phyloP scores from a whole-genome alignment of 2,329 filamentous ascomycete genomes.

The Phoma sp. region DNA sequence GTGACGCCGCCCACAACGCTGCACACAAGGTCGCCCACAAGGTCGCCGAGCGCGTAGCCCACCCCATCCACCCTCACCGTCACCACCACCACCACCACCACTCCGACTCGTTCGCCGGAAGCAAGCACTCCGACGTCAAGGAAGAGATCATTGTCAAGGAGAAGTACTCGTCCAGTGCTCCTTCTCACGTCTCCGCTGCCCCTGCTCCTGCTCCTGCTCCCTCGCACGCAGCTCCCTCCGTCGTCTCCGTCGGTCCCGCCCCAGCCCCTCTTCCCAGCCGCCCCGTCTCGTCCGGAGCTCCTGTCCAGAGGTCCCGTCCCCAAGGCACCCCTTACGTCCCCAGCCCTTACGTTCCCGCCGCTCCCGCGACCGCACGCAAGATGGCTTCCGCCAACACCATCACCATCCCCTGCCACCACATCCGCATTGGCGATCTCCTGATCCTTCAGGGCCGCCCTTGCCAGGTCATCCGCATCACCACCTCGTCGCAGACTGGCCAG shows the following conservation, averaged over 20 bases:
- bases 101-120: conserved; percentile 44
- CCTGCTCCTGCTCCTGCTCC: conserved; percentile 14
- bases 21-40: conserved; percentile 54
- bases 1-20: conserved; percentile 71
- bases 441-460: conserved; percentile 98
- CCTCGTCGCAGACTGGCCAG: conserved; percentile 96
- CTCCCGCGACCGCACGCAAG: conserved; percentile 39
- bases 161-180: conserved; percentile 42
- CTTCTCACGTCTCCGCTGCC: conserved; percentile 28
- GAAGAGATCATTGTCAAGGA: conserved; percentile 59
- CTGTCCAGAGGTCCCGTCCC: conserved; percentile 40
- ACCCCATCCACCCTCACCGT: conserved; percentile 66
- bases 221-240: conserved; percentile 7
- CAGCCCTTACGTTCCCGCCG: conserved; percentile 22
- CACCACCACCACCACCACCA: conserved; percentile 53
- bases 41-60: conserved; percentile 66
- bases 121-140: conserved; percentile 42
- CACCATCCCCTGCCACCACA: conserved; percentile 99
- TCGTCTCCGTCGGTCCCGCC: conserved; percentile 27
- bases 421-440: conserved; percentile 97
- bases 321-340: conserved; percentile 73
- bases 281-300: conserved; percentile 47
- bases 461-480: conserved; percentile 99
- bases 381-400: conserved; percentile 79
- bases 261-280: conserved; percentile 35